A percentile compares a stretch with the other conserved stretches of the same genome.
These are phyloP conservation scores for Cyclotella kingstonii DNA, from an alignment of 108 stramenopile genomes.

Conservation along the genomic window DNA sequence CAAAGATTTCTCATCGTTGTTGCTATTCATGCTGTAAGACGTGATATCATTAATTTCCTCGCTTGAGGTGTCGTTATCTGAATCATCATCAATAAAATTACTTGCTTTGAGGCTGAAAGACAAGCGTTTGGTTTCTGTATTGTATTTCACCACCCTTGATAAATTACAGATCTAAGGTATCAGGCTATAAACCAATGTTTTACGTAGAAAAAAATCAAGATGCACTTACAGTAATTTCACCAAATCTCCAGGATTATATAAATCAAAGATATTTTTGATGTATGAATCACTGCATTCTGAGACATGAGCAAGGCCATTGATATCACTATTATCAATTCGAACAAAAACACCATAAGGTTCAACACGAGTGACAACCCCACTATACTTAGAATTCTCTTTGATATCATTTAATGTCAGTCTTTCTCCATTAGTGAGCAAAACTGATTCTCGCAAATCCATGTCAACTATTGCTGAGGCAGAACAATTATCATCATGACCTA, in stretches of 20 bases:
- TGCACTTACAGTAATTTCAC: constrained; percentile 74
- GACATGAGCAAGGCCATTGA: constrained; percentile 90
- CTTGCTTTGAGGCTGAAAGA: constrained; percentile 91
- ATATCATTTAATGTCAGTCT: constrained; percentile 73
- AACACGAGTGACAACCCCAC: constrained; percentile 81
- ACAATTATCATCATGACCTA: constrained; percentile 27
- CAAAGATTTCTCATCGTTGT: constrained; percentile 41
- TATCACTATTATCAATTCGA: constrained; percentile 79
- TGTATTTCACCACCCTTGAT: constrained; percentile 72
- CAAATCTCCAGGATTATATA: constrained; percentile 91
- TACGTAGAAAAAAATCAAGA: no score
- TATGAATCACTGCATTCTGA: constrained; percentile 88
- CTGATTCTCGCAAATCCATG: constrained; percentile 80
- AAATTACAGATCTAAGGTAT: no score
- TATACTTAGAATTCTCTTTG: constrained; percentile 71
- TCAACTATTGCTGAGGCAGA: constrained; percentile 45
- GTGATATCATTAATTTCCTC: constrained; percentile 26
- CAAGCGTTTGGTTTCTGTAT: constrained; percentile 59
- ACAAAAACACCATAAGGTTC: constrained; percentile 93
- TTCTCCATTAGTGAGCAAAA: constrained; percentile 58
- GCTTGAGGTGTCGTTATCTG: constrained; percentile 24
- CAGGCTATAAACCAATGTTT: no score
- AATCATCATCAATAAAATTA: constrained; percentile 83
- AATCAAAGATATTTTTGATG: constrained; percentile 65
- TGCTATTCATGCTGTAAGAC: constrained; percentile 17